Percentiles rank a stretch among this genome's conserved stretches.
These are phyloP conservation scores for Oryza australiensis DNA, from an alignment of 176 grass and related monocot genomes.

Conservation along the genomic window DNA sequence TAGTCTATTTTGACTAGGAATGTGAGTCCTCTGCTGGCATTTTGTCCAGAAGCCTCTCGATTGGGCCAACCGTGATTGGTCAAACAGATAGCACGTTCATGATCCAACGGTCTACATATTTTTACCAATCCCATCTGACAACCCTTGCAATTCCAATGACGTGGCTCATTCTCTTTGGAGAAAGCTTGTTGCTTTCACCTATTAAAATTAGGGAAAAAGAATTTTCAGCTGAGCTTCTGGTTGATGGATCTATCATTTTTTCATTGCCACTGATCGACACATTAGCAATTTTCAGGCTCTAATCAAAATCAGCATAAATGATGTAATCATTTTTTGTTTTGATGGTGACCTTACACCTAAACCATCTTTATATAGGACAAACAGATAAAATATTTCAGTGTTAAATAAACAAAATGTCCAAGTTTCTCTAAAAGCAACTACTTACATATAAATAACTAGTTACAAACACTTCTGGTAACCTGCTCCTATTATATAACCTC, in stretches of 20 bases:
- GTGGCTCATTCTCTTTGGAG: too few species aligned
- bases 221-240: background rate
- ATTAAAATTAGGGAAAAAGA: background rate
- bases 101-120: too few species aligned
- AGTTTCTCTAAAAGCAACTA: background rate
- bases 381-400: background rate
- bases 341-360: conserved; percentile 32
- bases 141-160: too few species aligned
- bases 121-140: too few species aligned
- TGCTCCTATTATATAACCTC: background rate
- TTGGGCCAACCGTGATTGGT: too few species aligned
- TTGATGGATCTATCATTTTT: background rate
- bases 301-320: conserved; percentile 9
- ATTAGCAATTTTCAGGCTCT: background rate
- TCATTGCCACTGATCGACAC: background rate
- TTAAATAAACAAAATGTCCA: background rate
- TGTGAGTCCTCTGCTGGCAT: too few species aligned
- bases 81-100: too few species aligned
- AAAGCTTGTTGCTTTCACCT: too few species aligned
- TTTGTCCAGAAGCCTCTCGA: too few species aligned
- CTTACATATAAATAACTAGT: background rate
- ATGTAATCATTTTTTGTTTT: conserved; percentile 10
- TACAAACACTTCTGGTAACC: background rate
- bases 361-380: conserved; percentile 9
- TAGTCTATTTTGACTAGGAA: too few species aligned